These are phyloP conservation scores for Rhododendron vialii DNA, from an alignment of 148 eudicot genomes.

Conservation along the genomic window DNA sequence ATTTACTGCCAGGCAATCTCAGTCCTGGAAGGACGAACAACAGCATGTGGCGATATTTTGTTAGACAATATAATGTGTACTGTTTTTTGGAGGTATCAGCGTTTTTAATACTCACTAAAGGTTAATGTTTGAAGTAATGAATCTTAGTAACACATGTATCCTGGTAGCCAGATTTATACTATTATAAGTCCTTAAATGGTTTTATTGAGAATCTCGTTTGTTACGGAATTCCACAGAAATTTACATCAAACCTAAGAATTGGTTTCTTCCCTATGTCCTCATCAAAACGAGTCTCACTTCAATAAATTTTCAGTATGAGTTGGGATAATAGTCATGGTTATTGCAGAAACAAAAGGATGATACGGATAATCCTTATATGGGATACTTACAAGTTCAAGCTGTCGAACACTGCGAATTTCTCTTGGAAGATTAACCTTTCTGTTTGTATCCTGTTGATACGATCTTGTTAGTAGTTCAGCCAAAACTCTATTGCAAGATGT, in stretches of 20 bases:
- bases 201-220: neutral
- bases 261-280: neutral
- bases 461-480: constrained; percentile 11
- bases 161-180: neutral
- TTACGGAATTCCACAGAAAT: neutral
- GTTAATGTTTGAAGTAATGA: neutral
- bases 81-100: neutral
- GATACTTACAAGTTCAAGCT: constrained; percentile 86
- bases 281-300: neutral
- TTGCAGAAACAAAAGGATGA: neutral
- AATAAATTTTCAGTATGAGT: neutral
- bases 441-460: constrained; percentile 70
- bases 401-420: constrained; percentile 82
- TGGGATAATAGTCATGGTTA: neutral
- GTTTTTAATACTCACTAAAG: neutral
- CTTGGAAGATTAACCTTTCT: constrained; percentile 70
- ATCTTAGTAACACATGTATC: neutral
- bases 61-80: neutral
- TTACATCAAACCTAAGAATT: neutral
- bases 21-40: neutral
- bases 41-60: neutral
- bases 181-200: neutral
- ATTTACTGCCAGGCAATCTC: neutral
- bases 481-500: neutral
- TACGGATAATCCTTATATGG: neutral